Percentiles rank a stretch among this genome's conserved stretches.
Evolutionary conservation across 768 basidiomycete species (phyloP).

Genomic region (Rhizopogon sp.): DNA sequence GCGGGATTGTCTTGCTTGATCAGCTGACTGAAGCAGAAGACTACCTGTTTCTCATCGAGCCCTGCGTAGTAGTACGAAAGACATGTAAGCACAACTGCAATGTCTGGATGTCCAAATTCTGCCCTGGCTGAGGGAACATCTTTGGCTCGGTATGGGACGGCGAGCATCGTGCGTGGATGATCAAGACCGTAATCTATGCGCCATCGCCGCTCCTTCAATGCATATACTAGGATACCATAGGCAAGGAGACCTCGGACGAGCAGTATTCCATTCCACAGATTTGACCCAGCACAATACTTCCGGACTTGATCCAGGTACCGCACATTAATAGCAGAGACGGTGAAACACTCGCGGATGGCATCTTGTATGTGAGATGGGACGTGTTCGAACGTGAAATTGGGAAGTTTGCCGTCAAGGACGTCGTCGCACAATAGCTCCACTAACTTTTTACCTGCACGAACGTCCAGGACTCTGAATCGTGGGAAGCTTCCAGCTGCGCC

Average conservation of each 20-base stretch:
- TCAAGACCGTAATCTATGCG: slow-evolving; percentile 50
- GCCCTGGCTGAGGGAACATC: slow-evolving; percentile 41
- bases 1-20: slow-evolving; percentile 36
- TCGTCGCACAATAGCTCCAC: slow-evolving; percentile 1
- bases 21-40: slow-evolving; percentile 32
- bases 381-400: slow-evolving; percentile 13
- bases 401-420: slow-evolving; percentile 14
- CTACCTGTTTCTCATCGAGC: slow-evolving; percentile 33
- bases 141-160: slow-evolving; percentile 52
- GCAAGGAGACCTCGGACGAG: slow-evolving; percentile 42
- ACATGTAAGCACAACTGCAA: slow-evolving; percentile 40
- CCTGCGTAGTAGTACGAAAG: slow-evolving; percentile 47
- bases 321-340: slow-evolving; percentile 1
- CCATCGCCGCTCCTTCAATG: slow-evolving; percentile 38
- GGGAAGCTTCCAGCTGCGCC: background rate
- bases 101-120: slow-evolving; percentile 52
- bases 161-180: slow-evolving; percentile 35
- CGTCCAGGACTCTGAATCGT: slow-evolving; percentile 2
- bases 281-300: slow-evolving; percentile 8
- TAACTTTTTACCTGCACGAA: background rate
- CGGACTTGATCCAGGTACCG: slow-evolving; percentile 7
- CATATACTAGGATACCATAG: slow-evolving; percentile 34
- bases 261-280: slow-evolving; percentile 33
- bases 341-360: slow-evolving; percentile 21
- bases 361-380: slow-evolving; percentile 11